A percentile compares a stretch with the other conserved stretches of the same genome.
phyloP scores from a whole-genome alignment of 371 early-diverging fungal genomes.

The Mucor circinelloides region DNA sequence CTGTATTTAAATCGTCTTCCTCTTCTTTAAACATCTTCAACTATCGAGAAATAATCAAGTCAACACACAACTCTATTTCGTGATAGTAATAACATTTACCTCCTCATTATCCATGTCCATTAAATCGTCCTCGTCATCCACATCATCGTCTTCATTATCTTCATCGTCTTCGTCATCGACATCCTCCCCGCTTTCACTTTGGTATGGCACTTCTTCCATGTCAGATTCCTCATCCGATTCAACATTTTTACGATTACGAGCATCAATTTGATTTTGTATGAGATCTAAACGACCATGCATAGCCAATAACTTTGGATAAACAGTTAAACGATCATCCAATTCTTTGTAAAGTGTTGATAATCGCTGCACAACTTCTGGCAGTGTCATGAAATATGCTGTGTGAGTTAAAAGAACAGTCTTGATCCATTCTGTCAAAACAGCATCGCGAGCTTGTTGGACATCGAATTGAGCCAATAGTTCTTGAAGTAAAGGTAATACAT shows the following conservation, averaged over 20 bases:
- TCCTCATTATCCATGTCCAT: constrained; percentile 23
- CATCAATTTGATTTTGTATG: constrained; percentile 66
- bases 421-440: constrained; percentile 67
- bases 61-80: neutral
- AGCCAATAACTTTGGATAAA: constrained; percentile 59
- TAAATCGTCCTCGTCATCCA: constrained; percentile 26
- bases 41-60: neutral
- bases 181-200: constrained; percentile 42
- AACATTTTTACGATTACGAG: constrained; percentile 49
- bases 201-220: constrained; percentile 36
- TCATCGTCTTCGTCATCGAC: constrained; percentile 48
- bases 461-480: constrained; percentile 24
- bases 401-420: constrained; percentile 68
- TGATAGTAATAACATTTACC: neutral
- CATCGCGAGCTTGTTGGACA: constrained; percentile 18
- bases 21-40: constrained; percentile 28
- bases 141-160: constrained; percentile 48
- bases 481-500: constrained; percentile 23
- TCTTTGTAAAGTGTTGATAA: constrained; percentile 65
- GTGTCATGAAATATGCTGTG: constrained; percentile 64
- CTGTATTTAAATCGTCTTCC: constrained; percentile 18
- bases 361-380: constrained; percentile 57
- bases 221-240: constrained; percentile 37
- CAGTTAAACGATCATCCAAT: constrained; percentile 56
- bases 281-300: constrained; percentile 75